Conservation (phyloP, 2,329 filamentous ascomycete genomes). For the Saccharata proteae region DNA sequence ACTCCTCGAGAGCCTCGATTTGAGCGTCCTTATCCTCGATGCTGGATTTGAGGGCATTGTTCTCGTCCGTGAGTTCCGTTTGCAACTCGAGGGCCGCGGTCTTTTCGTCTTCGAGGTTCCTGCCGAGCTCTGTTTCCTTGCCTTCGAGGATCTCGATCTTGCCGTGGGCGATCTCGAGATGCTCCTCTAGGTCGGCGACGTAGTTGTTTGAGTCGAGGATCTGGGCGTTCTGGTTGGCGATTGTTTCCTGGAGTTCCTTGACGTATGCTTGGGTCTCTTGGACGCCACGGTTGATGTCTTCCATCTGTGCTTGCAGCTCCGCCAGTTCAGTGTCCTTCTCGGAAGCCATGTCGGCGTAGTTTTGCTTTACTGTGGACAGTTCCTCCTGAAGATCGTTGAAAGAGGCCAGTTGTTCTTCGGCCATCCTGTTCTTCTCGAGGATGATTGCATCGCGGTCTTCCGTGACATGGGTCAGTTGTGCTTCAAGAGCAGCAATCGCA, state of each 20-base stretch:
- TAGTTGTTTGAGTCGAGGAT: conserved; percentile 19
- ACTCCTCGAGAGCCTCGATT: conserved; percentile 23
- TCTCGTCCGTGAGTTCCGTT: conserved; percentile 19
- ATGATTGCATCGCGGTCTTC: conserved; percentile 18
- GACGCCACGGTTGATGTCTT: conserved; percentile 23
- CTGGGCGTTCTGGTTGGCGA: conserved; percentile 16
- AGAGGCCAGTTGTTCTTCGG: conserved; percentile 19
- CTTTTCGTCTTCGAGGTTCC: conserved; percentile 22
- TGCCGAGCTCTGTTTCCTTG: conserved; percentile 19
- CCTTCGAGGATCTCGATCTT: conserved; percentile 15
- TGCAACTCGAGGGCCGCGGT: conserved; percentile 23
- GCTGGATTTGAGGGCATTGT: conserved; percentile 28
- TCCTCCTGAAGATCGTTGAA: conserved; percentile 23
- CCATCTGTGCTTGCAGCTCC: conserved; percentile 17
- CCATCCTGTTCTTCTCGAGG: conserved; percentile 20
- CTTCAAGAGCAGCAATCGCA: conserved; percentile 23
- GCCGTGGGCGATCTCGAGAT: conserved; percentile 7
- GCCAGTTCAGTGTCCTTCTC: conserved; percentile 19
- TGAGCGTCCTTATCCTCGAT: conserved; percentile 25
- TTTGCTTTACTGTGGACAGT: conserved; percentile 20
- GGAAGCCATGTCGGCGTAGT: conserved; percentile 17
- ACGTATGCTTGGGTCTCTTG: conserved; percentile 17
- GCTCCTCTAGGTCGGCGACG: conserved; percentile 15
- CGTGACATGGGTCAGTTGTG: conserved; percentile 20
- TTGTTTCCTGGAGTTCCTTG: conserved; percentile 19